Conservation (phyloP, 1,284 basidiomycete species). For the Schizophyllum amplum region DNA sequence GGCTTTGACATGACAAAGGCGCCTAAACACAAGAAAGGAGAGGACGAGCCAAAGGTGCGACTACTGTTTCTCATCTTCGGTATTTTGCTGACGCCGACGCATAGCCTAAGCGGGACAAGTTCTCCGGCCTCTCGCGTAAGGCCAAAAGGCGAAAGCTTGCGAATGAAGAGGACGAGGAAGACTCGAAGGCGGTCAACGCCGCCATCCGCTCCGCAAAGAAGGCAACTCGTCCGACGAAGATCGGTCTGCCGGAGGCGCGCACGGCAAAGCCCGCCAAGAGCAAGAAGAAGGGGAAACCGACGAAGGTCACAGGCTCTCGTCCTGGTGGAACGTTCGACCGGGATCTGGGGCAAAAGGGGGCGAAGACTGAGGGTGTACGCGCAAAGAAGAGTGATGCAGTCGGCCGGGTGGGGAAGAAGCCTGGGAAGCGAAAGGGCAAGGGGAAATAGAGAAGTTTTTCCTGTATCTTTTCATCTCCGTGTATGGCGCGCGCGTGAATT, state of each 20-base stretch:
- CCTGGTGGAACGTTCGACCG: conserved; percentile 29
- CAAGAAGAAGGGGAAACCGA: conserved; percentile 16
- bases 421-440: conserved; percentile 17
- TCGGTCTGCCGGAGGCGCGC: conserved; percentile 22
- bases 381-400: conserved; percentile 41
- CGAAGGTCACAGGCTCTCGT: conserved; percentile 17
- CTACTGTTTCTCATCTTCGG: conserved; percentile 6
- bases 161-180: conserved; percentile 64
- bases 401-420: conserved; percentile 45
- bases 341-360: conserved; percentile 30
- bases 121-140: conserved; percentile 77
- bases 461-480: too few species aligned
- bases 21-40: conserved; percentile 12
- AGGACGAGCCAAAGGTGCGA: conserved; percentile 22
- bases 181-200: conserved; percentile 49
- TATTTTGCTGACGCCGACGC: conserved; percentile 2
- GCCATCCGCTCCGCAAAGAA: conserved; percentile 86
- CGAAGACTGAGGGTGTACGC: conserved; percentile 32
- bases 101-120: conserved; percentile 79
- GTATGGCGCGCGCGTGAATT: too few species aligned
- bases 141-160: conserved; percentile 83
- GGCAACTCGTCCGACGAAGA: conserved; percentile 45
- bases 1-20: conserved; percentile 32
- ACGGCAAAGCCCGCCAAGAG: conserved; percentile 10
- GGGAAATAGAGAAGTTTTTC: too few species aligned